Base-by-base conservation (phyloP, 305 asterid genomes). In the Coffea humblotiana region DNA sequence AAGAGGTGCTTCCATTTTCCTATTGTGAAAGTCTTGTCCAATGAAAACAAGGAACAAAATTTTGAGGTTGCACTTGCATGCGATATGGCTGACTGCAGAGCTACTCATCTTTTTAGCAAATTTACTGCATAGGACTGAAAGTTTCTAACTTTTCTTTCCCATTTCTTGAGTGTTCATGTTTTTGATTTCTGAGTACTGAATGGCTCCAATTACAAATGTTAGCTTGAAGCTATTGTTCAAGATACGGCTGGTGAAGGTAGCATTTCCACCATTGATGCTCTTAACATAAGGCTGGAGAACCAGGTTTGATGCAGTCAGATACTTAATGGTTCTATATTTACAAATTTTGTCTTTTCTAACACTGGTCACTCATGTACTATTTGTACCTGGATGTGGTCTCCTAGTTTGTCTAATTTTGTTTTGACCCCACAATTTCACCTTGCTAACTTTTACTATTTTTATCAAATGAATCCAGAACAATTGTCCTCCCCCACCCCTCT, bases 151-250 rank as follows among this genome's bases (percentile, higher is more conserved):
- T 10, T 21, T 75, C 48, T 79, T 10, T 65, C 43, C 47, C 16
- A 27, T 14, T 78, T 37, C 25, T 23, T 49, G 1, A 23, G 6
- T 4, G 15, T 54, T n/a, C 16, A 18, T 71, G 1, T 54, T 71
- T 32, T 43, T 21, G 14, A 23, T 71, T 23, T 71, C n/a, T 14
- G 6, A 21, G 69, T 75, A 25, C 32, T 40, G 15, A 0, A 56
- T 58, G 78, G 78, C 23, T 35, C 56, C 54, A 48, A 3, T 73
- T 56, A 16, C 51, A 25, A 61, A 78, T 79, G 60, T 81, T 81
- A 95, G 98, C 88, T 95, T 78, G 99, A 95, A 86, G 93, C 98
- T 69, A 91, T 95, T 76, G 86, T 87, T 82, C 97, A 91, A 80
- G 97, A 95, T 85, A 86, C 86, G 51, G 93, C 90, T 74, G 96